A percentile compares a stretch with the other conserved stretches of the same genome.
phyloP scores from a whole-genome alignment of 176 grass and related monocot species.

The Cocos nucifera region DNA sequence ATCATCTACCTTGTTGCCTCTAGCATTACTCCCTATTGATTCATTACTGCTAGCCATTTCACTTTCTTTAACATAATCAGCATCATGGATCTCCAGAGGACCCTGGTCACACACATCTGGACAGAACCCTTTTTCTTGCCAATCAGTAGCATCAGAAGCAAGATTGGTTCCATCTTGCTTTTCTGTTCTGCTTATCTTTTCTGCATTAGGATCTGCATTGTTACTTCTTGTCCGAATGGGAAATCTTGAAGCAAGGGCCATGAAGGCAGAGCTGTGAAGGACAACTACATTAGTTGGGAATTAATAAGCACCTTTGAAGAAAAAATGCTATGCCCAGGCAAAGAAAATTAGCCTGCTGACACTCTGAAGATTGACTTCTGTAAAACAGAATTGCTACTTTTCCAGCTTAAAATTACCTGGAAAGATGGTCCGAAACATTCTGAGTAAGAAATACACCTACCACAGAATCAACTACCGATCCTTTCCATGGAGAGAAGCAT shows the following conservation, averaged over 20 bases:
- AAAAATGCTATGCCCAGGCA: not conserved
- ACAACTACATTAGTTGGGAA: constrained; percentile 9
- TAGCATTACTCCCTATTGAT: constrained; percentile 11
- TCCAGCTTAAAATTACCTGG: constrained; percentile 33
- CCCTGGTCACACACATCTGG: not conserved
- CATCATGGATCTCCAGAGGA: not conserved
- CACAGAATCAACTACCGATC: constrained; percentile 71
- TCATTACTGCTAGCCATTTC: constrained; percentile 16
- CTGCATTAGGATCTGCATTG: constrained; percentile 1
- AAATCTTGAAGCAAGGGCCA: constrained; percentile 69
- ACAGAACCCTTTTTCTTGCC: not conserved
- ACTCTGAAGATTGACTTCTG: too few species aligned
- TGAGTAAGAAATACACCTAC: constrained; percentile 83
- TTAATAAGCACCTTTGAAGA: not conserved
- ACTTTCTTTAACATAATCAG: not conserved
- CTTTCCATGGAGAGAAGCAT: constrained; percentile 78
- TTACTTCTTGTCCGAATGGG: constrained; percentile 24
- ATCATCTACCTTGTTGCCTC: constrained; percentile 19
- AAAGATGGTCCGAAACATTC: constrained; percentile 79
- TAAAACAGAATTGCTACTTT: too few species aligned
- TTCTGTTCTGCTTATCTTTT: constrained; percentile 20
- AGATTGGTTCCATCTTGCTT: constrained; percentile 13
- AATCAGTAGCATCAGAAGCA: not conserved
- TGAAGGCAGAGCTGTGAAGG: constrained; percentile 75
- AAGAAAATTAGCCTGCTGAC: too few species aligned